phyloP scores from a whole-genome alignment of 2,329 filamentous ascomycete species.

The Stachybotrys chlorohalonatus region DNA sequence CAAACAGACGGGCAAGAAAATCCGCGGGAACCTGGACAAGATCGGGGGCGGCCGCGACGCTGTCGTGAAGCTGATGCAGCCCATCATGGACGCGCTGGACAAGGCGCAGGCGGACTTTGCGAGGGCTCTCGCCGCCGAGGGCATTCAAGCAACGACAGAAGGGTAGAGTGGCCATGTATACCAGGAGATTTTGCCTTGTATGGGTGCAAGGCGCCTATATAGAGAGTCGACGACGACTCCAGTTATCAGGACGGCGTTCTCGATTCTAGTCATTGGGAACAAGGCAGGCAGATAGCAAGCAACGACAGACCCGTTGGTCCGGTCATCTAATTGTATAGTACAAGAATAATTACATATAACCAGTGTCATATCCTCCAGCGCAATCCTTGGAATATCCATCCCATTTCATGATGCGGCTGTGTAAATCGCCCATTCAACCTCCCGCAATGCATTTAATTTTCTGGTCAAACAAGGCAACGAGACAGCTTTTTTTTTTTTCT shows the following conservation, averaged over 20 bases:
- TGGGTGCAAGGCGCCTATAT: not conserved
- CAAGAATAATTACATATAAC: not conserved
- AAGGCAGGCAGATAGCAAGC: not conserved
- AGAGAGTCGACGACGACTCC: not conserved
- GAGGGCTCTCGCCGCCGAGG: conserved; percentile 59
- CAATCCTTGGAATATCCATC: too few relatives aligned
- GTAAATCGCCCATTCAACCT: too few relatives aligned
- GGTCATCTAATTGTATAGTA: not conserved
- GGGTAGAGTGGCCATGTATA: conserved; percentile 9
- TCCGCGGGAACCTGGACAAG: conserved; percentile 57
- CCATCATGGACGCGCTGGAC: conserved; percentile 61
- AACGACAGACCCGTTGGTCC: not conserved
- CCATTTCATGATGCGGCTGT: too few relatives aligned
- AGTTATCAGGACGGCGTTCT: not conserved
- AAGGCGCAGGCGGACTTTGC: conserved; percentile 64
- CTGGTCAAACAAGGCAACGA: too few relatives aligned
- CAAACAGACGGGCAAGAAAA: conserved; percentile 64
- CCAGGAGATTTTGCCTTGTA: not conserved
- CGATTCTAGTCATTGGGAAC: not conserved
- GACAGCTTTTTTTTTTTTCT: too few relatives aligned
- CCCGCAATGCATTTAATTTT: too few relatives aligned
- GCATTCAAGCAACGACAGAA: conserved; percentile 38
- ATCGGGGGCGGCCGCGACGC: conserved; percentile 68
- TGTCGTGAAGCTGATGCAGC: conserved; percentile 67
- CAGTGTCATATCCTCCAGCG: too few relatives aligned